Evolutionary conservation across 768 basidiomycete species (phyloP).

Genomic region (Phylloporus sp.): DNA sequence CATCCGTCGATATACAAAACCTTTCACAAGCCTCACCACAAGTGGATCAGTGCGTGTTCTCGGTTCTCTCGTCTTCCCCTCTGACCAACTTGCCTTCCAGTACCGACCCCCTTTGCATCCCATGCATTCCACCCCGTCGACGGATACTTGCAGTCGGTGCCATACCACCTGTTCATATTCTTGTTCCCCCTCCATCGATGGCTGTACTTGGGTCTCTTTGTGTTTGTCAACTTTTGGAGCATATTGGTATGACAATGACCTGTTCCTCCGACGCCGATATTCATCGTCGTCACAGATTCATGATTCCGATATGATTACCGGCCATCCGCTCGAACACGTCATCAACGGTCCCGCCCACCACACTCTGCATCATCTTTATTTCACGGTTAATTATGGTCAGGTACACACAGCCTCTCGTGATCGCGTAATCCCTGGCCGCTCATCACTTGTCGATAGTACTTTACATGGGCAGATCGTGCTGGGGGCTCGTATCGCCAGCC

Average conservation of each 20-base stretch:
- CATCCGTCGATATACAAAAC: constrained; percentile 81
- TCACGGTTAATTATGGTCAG: constrained; percentile 95
- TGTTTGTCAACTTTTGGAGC: constrained; percentile 90
- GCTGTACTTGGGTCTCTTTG: constrained; percentile 81
- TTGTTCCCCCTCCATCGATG: constrained; percentile 86
- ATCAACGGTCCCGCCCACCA: constrained; percentile 99
- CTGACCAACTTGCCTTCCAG: constrained; percentile 37
- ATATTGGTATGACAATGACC: constrained; percentile 67
- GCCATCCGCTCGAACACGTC: constrained; percentile 76
- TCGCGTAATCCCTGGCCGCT: constrained; percentile 2
- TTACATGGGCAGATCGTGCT: constrained; percentile 87
- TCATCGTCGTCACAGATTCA: constrained; percentile 64
- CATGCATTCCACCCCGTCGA: constrained; percentile 97
- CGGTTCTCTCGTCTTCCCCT: neutral
- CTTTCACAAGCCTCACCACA: constrained; percentile 97
- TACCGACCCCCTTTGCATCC: constrained; percentile 95
- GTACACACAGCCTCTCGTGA: constrained; percentile 38
- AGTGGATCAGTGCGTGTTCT: constrained; percentile 78
- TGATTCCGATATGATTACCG: constrained; percentile 98
- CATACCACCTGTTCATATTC: constrained; percentile 90
- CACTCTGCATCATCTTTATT: constrained; percentile 94
- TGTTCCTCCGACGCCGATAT: neutral
- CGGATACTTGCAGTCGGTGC: constrained; percentile 89
- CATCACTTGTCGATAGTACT: constrained; percentile 60
- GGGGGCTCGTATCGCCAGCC: constrained; percentile 90